phyloP scores from a whole-genome alignment of 2,329 filamentous ascomycete species.

The Cladorrhinum sp. region DNA sequence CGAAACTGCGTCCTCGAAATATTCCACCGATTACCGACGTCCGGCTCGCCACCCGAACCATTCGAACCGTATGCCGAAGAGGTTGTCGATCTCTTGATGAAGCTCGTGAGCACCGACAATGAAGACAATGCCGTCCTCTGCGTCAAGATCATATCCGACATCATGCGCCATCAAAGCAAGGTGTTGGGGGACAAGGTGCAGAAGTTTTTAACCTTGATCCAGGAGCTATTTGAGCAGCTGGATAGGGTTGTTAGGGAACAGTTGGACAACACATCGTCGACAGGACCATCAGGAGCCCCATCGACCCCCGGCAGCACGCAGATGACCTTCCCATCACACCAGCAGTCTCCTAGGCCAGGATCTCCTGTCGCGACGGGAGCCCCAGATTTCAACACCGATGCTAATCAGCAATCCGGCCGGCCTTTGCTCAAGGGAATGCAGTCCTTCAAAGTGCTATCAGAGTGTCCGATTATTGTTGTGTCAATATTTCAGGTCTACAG shows the following conservation, averaged over 20 bases:
- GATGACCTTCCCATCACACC: slow-evolving; percentile 64
- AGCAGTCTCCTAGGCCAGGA: slow-evolving; percentile 72
- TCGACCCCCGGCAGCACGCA: slow-evolving; percentile 65
- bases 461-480: slow-evolving; percentile 98
- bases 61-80: slow-evolving; percentile 87
- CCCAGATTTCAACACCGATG: slow-evolving; percentile 75
- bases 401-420: slow-evolving; percentile 74
- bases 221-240: slow-evolving; percentile 95
- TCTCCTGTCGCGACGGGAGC: slow-evolving; percentile 77
- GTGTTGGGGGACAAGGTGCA: slow-evolving; percentile 77
- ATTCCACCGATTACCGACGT: slow-evolving; percentile 75
- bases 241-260: slow-evolving; percentile 93
- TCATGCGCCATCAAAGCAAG: slow-evolving; percentile 89
- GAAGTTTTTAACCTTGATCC: slow-evolving; percentile 83
- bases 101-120: slow-evolving; percentile 84
- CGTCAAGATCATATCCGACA: slow-evolving; percentile 96
- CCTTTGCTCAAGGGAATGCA: slow-evolving; percentile 91
- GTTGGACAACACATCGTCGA: slow-evolving; percentile 71
- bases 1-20: slow-evolving; percentile 94
- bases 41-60: slow-evolving; percentile 69
- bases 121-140: slow-evolving; percentile 98
- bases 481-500: slow-evolving; percentile 96
- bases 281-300: slow-evolving; percentile 51
- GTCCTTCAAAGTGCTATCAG: slow-evolving; percentile 96
- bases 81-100: slow-evolving; percentile 86